Evolutionary conservation across 352 stramenopile genomes (phyloP), one percentile per base, ranked within the genome.

Genomic region (Phytopythium ostracodes): DNA sequence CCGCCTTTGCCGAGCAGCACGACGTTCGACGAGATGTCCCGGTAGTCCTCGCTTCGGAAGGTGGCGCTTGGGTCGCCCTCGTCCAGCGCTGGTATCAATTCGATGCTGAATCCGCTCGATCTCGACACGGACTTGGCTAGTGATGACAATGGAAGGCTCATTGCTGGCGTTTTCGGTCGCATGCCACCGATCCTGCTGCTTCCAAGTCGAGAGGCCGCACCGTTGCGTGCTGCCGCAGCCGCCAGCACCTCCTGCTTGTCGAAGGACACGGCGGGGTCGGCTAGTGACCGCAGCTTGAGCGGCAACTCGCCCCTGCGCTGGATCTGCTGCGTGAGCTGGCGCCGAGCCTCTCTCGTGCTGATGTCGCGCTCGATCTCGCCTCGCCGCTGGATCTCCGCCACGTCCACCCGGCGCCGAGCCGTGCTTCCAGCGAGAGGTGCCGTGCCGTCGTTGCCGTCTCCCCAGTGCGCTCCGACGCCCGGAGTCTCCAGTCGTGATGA

Each of bases 21-120:
- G 27, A 87, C 51, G 27, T 78, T 72, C 8, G 79, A 88, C 14
- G 68, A 46, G 1, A 88, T 59, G 1, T 68, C 77, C 43, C 82
- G 68, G 49, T 88, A 88, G 62, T 88, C 79, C 52, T 87, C 75
- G 6, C 69, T 67, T 2, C 79, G 67, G 57, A 79, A 88, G 10
- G 79, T 87, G 7, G 59, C 60, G 22, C 64, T 67, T 27, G 64
- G 54, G 2, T 68, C 58, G 18, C 12, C 42, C n/a, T 15, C 35
- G 5, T 56, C 33, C 7, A 12, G 35, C 9, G 22, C 12, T 17
- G 18, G 10, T 14, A 27, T 53, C 50, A 25, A 36, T 2, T 6
- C 3, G 7, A 8, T 29, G 43, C 43, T 50, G n/a, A n/a, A 33
- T 12, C 25, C 24, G 25, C 47, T 36, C 7, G 47, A 9, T 38